Conservation (phyloP, 2,329 filamentous ascomycete genomes). For the Macrophomina pseudophaseolina region DNA sequence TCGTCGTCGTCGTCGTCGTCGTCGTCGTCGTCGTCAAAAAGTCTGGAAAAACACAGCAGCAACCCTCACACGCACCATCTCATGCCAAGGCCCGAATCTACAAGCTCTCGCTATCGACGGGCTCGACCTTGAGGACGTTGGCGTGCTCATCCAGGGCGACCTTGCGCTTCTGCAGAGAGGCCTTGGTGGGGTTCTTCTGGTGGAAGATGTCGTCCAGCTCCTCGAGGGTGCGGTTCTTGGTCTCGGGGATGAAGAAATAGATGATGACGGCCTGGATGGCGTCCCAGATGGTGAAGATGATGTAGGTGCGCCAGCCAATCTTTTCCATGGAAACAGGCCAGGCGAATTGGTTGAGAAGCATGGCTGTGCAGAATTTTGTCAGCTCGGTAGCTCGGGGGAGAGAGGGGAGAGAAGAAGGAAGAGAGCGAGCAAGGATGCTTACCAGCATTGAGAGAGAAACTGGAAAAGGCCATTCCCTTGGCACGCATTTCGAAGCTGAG, state of each 20-base stretch:
- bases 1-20: not conserved
- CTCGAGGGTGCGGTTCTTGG: constrained; percentile 50
- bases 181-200: constrained; percentile 46
- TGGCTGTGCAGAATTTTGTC: constrained; percentile 22
- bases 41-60: too few species aligned
- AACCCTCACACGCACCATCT: too few species aligned
- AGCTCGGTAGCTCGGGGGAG: constrained; percentile 50
- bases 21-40: not conserved
- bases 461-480: constrained; percentile 44
- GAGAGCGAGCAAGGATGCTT: not conserved
- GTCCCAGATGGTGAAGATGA: constrained; percentile 50
- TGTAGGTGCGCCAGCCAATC: constrained; percentile 49
- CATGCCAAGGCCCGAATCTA: not conserved
- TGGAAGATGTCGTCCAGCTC: constrained; percentile 53
- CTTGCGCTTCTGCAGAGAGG: constrained; percentile 32
- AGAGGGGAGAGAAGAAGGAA: constrained; percentile 33
- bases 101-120: not conserved
- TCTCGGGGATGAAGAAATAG: constrained; percentile 45
- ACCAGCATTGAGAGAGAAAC: constrained; percentile 38
- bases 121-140: constrained; percentile 34
- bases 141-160: constrained; percentile 32
- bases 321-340: constrained; percentile 45
- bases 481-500: constrained; percentile 54
- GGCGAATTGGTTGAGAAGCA: constrained; percentile 39
- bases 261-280: constrained; percentile 48